phyloP scores from a whole-genome alignment of 1,284 basidiomycete genomes.

The Papiliotrema flavescens region DNA sequence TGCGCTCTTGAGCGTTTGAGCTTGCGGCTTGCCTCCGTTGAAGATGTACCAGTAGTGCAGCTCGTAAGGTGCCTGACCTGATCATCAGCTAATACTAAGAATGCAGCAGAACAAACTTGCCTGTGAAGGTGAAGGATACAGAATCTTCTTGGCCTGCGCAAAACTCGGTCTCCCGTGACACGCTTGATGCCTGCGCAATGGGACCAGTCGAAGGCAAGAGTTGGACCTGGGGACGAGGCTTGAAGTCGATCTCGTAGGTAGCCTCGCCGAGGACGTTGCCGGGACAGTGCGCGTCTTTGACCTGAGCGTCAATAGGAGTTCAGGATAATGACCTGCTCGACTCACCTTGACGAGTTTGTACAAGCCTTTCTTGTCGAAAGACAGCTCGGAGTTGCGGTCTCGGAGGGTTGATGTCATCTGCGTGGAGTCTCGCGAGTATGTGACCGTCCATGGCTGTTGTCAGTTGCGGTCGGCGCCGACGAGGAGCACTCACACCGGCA shows the following conservation, averaged over 20 bases:
- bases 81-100: background rate
- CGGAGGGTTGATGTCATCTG: conserved; percentile 55
- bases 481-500: conserved; percentile 61
- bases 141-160: conserved; percentile 77
- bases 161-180: conserved; percentile 63
- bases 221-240: conserved; percentile 54
- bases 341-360: conserved; percentile 72
- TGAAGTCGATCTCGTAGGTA: conserved; percentile 62
- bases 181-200: conserved; percentile 59
- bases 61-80: conserved; percentile 79
- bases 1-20: conserved; percentile 79
- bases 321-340: background rate
- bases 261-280: conserved; percentile 64
- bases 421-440: conserved; percentile 62
- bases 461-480: background rate
- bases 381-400: conserved; percentile 67
- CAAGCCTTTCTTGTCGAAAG: conserved; percentile 64
- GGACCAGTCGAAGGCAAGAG: conserved; percentile 48
- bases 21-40: conserved; percentile 52
- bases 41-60: conserved; percentile 53
- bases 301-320: conserved; percentile 49
- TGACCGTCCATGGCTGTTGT: conserved; percentile 74
- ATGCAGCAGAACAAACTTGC: conserved; percentile 48
- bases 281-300: conserved; percentile 78
- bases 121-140: conserved; percentile 73